Evolutionary conservation across 257 asterid genomes (phyloP), one percentile per base, ranked within the genome.

Genomic region (Solanum paucissectum): DNA sequence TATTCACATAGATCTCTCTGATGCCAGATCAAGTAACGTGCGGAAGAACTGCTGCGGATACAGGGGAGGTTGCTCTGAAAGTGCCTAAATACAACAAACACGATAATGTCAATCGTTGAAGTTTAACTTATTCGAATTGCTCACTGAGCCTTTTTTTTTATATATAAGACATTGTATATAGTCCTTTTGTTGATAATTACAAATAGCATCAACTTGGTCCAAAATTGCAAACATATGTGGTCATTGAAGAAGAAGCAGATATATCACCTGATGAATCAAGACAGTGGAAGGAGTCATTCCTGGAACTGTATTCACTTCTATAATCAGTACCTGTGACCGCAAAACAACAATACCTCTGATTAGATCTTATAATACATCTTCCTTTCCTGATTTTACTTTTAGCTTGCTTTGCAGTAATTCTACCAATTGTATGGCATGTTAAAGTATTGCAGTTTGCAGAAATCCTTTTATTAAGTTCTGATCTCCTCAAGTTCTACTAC

Each of bases 261-360:
- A 86, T 66, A 84, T 89, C 87, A 94, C 98, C 98, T 95, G 98
- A 92, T 95, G 98, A 88, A 95, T 93, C 88, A 95, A 90, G 88
- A 95, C 98, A 1, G 98, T 95, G 86, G 98, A 95, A 64, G 98
- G 98, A 37, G 98, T 95, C 98, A 95, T 95, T 93, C 98, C 98
- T 21, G 98, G 98, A 84, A 95, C 94, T 2, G 98, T 95, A 90
- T 95, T 95, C 77, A 95, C 98, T 90, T 95, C 98, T 37, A 95
- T 95, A 49, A 95, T 93, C 42, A 95, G 90, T 12, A 95, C 98
- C 98, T 95, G 92, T 79, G 89, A 87, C 86, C 55, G 33, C 21
- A 34, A 74, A 52, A 29, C 29, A 40, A 85, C 12, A 2, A n/a
- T 16, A 40, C 40, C 40, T 29, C 33, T 58, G 23, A 83, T 40